These are phyloP conservation scores for Narthecium ossifragum DNA, from an alignment of 106 monocot species.

Conservation along the genomic window DNA sequence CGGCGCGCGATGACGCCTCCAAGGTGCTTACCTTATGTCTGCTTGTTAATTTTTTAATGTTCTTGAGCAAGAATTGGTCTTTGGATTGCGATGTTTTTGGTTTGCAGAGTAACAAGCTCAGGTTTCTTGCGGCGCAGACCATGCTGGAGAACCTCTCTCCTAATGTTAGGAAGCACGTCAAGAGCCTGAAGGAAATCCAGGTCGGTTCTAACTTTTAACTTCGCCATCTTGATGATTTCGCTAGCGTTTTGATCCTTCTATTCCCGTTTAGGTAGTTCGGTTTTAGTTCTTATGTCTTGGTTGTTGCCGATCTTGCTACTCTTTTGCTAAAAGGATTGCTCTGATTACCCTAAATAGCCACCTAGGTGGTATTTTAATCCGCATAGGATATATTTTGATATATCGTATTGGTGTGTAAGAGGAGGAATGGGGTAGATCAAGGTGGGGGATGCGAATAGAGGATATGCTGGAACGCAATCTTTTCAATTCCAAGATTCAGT, in stretches of 20 bases:
- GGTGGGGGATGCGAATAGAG: no score
- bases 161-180: conserved; percentile 44
- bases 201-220: conserved; percentile 9
- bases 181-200: conserved; percentile 47
- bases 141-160: conserved; percentile 30
- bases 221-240: neutral
- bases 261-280: neutral
- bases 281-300: neutral
- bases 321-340: neutral
- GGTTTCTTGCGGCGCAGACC: conserved; percentile 32
- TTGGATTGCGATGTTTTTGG: conserved; percentile 4
- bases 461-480: no score
- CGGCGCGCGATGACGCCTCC: conserved; percentile 11
- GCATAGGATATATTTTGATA: no score
- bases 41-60: neutral
- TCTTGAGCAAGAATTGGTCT: neutral
- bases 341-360: neutral
- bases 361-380: neutral
- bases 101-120: conserved; percentile 33
- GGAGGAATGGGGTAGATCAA: no score
- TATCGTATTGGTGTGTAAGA: no score
- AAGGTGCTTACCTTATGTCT: conserved; percentile 4
- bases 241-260: neutral
- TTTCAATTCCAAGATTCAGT: no score
- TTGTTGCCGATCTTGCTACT: neutral